Evolutionary conservation across 2,329 filamentous ascomycete genomes (phyloP), one percentile per base, ranked within the genome.

Genomic region (Pyrenochaeta sp.): DNA sequence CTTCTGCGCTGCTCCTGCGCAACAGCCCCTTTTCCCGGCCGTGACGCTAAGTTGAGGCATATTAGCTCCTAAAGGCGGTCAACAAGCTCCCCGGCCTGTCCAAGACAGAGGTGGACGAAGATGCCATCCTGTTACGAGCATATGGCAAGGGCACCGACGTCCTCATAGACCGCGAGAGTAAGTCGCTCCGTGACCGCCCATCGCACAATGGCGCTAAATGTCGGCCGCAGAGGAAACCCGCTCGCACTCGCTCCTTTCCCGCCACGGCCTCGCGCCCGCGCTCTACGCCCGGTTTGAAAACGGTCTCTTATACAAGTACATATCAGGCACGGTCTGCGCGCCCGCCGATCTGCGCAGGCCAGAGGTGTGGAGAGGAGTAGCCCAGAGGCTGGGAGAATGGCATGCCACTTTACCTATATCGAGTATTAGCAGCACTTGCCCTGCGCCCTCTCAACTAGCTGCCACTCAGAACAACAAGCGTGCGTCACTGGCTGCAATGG

Each of bases 71-170:
- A 53, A 92, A 92, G 71, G 85, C 86, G n/a, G 74, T 88, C 65
- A 89, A 90, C 69, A 82, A 79, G 56, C 79, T 78, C 43, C 79
- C 83, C 10, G 89, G 88, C 35, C 78, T 87, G 55, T 86, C 89
- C 36, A 82, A 88, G 60, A 84, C 91, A 39, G 82, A 91, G 61
- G 81, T 93, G 56, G 92, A 97, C 72, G 81, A 82, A 50, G 89
- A 96, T 55, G 89, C 94, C 22, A 84, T 97, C 57, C 80, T 99
- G 53, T 82, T 99, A 64, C 85, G 94, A 60, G 94, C 94, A 51
- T 99, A 96, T 73, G 94, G 94, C 60, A 87, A 94, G 70, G 90
- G 92, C 53, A 97, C 94, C 58, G 91, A 96, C 67, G 82, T 97
- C 41, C 82, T 99, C 60, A 99, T 99, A 74, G 94, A 99, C 76